Evolutionary conservation across 2,329 filamentous ascomycete species (phyloP).

Genomic region (Lojkania enalia): DNA sequence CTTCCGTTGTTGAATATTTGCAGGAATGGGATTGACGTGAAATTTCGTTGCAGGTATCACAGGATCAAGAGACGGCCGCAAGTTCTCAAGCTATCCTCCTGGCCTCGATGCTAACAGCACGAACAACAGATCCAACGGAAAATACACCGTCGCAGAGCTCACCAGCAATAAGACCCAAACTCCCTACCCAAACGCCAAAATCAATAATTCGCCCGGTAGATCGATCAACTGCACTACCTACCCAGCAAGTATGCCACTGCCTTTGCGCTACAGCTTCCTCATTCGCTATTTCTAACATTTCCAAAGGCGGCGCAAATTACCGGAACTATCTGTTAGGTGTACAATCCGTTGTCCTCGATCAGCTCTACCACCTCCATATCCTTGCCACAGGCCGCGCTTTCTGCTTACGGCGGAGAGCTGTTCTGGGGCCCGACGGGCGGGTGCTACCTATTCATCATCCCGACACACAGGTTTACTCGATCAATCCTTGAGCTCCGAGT

Average conservation of each 20-base stretch:
- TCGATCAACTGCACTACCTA: conserved; percentile 56
- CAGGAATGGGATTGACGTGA: not conserved
- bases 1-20: not conserved
- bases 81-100: conserved; percentile 57
- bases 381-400: conserved; percentile 58
- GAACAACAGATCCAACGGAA: conserved; percentile 45
- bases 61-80: conserved; percentile 54
- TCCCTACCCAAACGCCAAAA: conserved; percentile 48
- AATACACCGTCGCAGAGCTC: conserved; percentile 56
- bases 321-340: conserved; percentile 56
- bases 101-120: conserved; percentile 55
- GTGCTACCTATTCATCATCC: conserved; percentile 51
- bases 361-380: conserved; percentile 56
- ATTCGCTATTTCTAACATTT: conserved; percentile 8
- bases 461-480: conserved; percentile 50
- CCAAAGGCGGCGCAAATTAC: conserved; percentile 49
- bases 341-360: conserved; percentile 57
- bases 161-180: conserved; percentile 48
- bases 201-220: conserved; percentile 55
- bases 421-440: conserved; percentile 53
- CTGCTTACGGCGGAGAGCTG: conserved; percentile 52
- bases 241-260: conserved; percentile 38
- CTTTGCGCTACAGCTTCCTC: conserved; percentile 10
- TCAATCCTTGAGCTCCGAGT: conserved; percentile 43
- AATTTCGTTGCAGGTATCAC: conserved; percentile 54